phyloP scores from a whole-genome alignment of 164 flowering plant species.

The Tetrastigma voinierianum region DNA sequence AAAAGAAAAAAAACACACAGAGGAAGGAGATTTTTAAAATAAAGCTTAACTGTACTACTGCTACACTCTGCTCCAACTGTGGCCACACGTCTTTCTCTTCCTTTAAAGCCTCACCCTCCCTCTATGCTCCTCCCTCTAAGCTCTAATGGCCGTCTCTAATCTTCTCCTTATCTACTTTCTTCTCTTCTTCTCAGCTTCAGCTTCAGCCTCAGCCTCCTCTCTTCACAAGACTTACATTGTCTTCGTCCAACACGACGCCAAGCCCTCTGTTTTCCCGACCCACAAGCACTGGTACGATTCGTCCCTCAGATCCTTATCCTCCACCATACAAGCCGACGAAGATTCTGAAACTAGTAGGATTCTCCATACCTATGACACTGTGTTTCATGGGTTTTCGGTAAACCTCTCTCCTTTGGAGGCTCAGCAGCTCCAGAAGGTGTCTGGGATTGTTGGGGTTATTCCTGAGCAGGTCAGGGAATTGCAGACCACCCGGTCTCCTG shows the following conservation, averaged over 20 bases:
- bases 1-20: too few species aligned
- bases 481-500: conserved; percentile 89
- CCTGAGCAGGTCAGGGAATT: conserved; percentile 74
- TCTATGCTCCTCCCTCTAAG: not conserved
- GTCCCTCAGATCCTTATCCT: conserved; percentile 45
- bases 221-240: conserved; percentile 59
- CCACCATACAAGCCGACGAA: not conserved
- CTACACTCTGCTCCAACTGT: not conserved
- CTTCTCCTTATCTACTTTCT: conserved; percentile 5
- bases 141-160: not conserved
- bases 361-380: conserved; percentile 66
- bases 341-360: conserved; percentile 14
- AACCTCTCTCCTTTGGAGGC: conserved; percentile 50
- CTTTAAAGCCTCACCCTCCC: conserved; percentile 3
- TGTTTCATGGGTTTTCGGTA: conserved; percentile 87
- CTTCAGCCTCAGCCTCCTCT: conserved; percentile 6
- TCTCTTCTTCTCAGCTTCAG: not conserved
- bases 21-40: too few species aligned
- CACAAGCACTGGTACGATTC: conserved; percentile 83
- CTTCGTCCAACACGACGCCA: conserved; percentile 52
- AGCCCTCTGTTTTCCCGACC: conserved; percentile 84
- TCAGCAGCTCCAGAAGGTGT: conserved; percentile 25
- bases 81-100: not conserved
- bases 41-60: not conserved
- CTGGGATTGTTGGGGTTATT: conserved; percentile 54